Percentiles rank a stretch among this genome's conserved stretches.
These are phyloP conservation scores for Pluteus cervinus DNA, from an alignment of 768 basidiomycete species.

Conservation along the genomic window DNA sequence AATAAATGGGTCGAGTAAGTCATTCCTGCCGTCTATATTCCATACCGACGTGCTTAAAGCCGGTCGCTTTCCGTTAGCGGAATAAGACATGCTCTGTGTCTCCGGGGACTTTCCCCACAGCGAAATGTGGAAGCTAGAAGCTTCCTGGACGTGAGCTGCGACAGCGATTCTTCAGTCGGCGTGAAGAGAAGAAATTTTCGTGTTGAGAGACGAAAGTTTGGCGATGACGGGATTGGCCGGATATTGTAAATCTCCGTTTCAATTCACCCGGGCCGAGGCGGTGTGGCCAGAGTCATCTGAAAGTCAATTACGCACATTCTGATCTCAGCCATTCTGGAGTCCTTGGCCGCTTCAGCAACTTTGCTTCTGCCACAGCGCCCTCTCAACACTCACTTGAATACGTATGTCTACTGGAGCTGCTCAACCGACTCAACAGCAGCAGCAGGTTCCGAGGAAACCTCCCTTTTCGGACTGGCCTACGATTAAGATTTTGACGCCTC, in stretches of 20 bases:
- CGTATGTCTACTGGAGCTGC: constrained; percentile 21
- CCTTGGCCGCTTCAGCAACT: no score
- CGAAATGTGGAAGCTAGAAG: constrained; percentile 35
- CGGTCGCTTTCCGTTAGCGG: constrained; percentile 65
- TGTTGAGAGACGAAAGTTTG: constrained; percentile 8
- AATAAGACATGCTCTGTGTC: constrained; percentile 64
- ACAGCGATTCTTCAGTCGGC: constrained; percentile 79
- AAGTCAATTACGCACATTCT: no score
- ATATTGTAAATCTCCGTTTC: constrained; percentile 21
- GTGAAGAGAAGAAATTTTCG: constrained; percentile 21
- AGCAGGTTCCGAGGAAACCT: constrained; percentile 26
- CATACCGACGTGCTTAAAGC: constrained; percentile 65
- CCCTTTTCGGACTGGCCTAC: constrained; percentile 44
- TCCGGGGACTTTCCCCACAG: constrained; percentile 97
- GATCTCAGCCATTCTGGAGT: no score
- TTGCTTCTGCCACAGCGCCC: constrained; percentile 1
- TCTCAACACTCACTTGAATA: constrained; percentile 17
- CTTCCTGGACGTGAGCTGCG: constrained; percentile 77
- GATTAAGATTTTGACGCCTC: constrained; percentile 47
- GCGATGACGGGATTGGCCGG: constrained; percentile 9
- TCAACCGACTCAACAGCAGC: constrained; percentile 22
- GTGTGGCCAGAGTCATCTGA: no score
- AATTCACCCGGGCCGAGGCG: constrained; percentile 6
- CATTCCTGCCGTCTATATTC: constrained; percentile 48
- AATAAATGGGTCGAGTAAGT: constrained; percentile 23